Conservation (phyloP, 1,284 basidiomycete genomes). For the Fistulinella staudtii region DNA sequence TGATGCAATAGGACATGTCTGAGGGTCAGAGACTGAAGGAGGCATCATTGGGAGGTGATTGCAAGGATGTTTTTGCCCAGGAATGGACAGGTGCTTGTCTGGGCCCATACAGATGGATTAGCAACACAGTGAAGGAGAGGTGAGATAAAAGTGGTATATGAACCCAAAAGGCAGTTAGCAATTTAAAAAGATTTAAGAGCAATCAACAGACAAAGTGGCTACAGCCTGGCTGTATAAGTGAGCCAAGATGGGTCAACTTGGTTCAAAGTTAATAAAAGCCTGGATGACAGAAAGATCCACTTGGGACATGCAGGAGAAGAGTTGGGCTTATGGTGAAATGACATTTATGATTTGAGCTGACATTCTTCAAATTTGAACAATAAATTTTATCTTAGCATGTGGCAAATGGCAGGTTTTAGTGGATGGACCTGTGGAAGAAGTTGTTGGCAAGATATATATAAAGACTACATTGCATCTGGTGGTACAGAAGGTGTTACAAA, state of each 20-base stretch:
- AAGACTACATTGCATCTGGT: not conserved
- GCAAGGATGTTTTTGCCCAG: constrained; percentile 28
- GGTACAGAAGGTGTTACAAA: constrained; percentile 9
- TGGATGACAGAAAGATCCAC: constrained; percentile 29
- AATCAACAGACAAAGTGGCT: constrained; percentile 26
- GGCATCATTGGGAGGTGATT: constrained; percentile 19
- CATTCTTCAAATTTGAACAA: constrained; percentile 26
- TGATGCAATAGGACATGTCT: constrained; percentile 24
- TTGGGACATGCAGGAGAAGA: constrained; percentile 23
- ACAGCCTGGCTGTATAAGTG: constrained; percentile 27
- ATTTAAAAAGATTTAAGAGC: constrained; percentile 23
- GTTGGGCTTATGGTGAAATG: constrained; percentile 27
- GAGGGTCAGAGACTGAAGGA: constrained; percentile 20
- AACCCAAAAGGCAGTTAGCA: constrained; percentile 20
- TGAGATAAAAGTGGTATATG: constrained; percentile 19
- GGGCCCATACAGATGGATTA: constrained; percentile 27
- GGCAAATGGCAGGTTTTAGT: constrained; percentile 26
- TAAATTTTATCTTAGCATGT: constrained; percentile 32
- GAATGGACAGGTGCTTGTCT: constrained; percentile 32
- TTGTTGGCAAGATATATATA: constrained; percentile 15
- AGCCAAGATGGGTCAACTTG: constrained; percentile 27
- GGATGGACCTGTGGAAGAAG: constrained; percentile 24
- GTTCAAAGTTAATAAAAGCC: constrained; percentile 26
- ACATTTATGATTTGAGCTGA: constrained; percentile 23
- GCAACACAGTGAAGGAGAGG: constrained; percentile 8